Conservation (phyloP, 768 basidiomycete species). For the Suillus cothurnatus region DNA sequence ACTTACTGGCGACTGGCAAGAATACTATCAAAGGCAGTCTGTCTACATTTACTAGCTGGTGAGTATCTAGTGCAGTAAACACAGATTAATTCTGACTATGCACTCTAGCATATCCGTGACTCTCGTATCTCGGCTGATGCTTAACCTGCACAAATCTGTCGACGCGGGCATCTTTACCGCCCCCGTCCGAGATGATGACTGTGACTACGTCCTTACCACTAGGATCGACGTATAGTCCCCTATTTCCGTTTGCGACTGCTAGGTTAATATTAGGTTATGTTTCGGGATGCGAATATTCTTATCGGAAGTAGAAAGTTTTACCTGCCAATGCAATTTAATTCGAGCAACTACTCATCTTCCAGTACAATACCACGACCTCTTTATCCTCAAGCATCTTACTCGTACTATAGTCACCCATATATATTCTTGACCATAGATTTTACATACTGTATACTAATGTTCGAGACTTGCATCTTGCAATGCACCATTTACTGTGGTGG, state of each 20-base stretch:
- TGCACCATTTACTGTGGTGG: no score
- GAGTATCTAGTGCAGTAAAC: not conserved
- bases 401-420: no score
- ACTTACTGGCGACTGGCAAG: not conserved
- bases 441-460: no score
- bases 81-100: not conserved
- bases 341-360: no score
- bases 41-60: conserved; percentile 1
- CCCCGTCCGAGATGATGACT: not conserved
- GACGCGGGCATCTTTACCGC: conserved; percentile 10
- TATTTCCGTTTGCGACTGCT: not conserved
- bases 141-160: conserved; percentile 51
- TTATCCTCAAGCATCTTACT: no score
- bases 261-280: not conserved
- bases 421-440: no score
- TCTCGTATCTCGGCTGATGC: conserved; percentile 58
- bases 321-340: no score
- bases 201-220: not conserved
- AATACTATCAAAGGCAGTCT: not conserved
- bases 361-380: no score
- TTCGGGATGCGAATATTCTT: not conserved
- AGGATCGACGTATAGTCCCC: not conserved
- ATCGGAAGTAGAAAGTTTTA: not conserved
- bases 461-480: no score
- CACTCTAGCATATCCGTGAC: conserved; percentile 46